These are phyloP conservation scores for Termitomyces titanicus DNA, from an alignment of 768 basidiomycete species.

Conservation along the genomic window DNA sequence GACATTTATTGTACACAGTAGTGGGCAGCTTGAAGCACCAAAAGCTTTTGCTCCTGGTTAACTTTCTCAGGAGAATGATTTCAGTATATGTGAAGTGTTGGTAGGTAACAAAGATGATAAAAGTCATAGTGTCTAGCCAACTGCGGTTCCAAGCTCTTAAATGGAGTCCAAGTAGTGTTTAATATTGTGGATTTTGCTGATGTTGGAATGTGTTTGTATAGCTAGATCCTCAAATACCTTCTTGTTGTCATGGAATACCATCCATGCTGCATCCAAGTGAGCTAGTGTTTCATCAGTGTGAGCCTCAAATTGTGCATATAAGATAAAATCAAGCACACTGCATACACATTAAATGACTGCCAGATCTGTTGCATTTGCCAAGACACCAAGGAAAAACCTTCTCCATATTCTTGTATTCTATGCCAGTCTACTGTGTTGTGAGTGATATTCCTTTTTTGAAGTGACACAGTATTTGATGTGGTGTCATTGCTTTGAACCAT, in stretches of 20 bases:
- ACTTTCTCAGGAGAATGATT: neutral
- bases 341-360: constrained; percentile 27
- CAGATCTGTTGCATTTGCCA: constrained; percentile 21
- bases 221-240: neutral
- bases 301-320: constrained; percentile 6
- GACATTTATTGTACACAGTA: neutral
- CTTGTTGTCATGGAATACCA: neutral
- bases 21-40: neutral
- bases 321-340: constrained; percentile 19
- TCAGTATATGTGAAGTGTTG: neutral
- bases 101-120: neutral
- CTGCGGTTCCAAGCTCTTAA: no score
- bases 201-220: neutral
- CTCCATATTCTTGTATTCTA: constrained; percentile 36
- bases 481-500: constrained; percentile 26
- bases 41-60: neutral
- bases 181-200: neutral
- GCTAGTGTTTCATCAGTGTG: neutral
- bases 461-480: constrained; percentile 22
- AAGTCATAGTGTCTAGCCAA: neutral
- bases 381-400: constrained; percentile 27
- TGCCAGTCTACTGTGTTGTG: constrained; percentile 40
- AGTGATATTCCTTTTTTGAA: constrained; percentile 39
- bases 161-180: no score
- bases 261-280: neutral